These are phyloP conservation scores for Microthyrium microscopicum DNA, from an alignment of 2,329 filamentous ascomycete genomes.

Conservation along the genomic window DNA sequence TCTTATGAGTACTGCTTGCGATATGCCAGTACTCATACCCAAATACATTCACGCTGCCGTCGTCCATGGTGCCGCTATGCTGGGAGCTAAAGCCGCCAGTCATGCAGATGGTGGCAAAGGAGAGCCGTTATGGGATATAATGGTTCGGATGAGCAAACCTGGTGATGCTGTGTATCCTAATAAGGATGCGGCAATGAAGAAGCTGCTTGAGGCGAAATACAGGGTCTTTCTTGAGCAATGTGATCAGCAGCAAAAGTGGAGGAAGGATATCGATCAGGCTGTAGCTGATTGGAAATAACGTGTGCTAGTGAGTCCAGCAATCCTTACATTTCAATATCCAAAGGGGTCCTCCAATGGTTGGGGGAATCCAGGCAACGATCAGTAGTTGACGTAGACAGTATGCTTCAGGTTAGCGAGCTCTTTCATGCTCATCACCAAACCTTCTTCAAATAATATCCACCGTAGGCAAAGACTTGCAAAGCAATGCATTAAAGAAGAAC, in stretches of 20 bases:
- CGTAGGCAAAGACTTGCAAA: too few species aligned
- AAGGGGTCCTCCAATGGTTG: too few species aligned
- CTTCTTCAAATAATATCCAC: too few species aligned
- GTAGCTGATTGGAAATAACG: constrained; percentile 6
- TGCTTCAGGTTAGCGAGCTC: too few species aligned
- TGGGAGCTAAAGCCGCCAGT: constrained; percentile 91
- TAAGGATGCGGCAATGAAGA: constrained; percentile 55
- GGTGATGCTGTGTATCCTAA: constrained; percentile 68
- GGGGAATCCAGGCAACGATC: too few species aligned
- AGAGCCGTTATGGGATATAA: constrained; percentile 86
- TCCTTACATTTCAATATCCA: too few species aligned
- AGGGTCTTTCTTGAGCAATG: constrained; percentile 91
- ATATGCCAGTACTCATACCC: constrained; percentile 85
- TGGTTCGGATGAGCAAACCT: constrained; percentile 94
- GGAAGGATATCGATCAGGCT: constrained; percentile 54
- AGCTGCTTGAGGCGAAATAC: constrained; percentile 75
- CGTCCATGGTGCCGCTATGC: constrained; percentile 95
- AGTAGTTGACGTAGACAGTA: too few species aligned
- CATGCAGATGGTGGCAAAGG: constrained; percentile 60
- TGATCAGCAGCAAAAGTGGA: constrained; percentile 66
- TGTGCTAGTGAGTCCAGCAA: too few species aligned
- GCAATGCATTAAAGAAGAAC: too few species aligned
- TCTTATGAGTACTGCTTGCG: constrained; percentile 76
- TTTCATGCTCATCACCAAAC: too few species aligned
- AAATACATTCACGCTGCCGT: constrained; percentile 90